These are phyloP conservation scores for Kodamaea sp. DNA, from an alignment of 1,139 yeast species.

Conservation along the genomic window DNA sequence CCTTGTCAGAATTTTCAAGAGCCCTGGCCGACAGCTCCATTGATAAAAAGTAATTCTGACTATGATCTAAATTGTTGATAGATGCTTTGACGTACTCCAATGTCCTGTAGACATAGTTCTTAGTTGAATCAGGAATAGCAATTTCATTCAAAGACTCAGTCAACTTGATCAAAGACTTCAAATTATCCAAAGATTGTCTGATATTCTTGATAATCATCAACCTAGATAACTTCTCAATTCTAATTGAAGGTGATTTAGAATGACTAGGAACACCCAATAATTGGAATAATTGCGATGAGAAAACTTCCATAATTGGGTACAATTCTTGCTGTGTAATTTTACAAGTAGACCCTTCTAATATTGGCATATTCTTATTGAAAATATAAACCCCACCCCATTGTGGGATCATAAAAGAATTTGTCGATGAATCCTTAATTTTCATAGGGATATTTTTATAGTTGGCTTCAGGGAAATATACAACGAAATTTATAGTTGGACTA, in stretches of 20 bases:
- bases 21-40: slow-evolving; percentile 55
- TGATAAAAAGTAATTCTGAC: slow-evolving; percentile 41
- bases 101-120: slow-evolving; percentile 42
- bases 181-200: slow-evolving; percentile 47
- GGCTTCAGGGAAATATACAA: slow-evolving; percentile 56
- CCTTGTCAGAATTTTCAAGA: slow-evolving; percentile 57
- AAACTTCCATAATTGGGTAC: slow-evolving; percentile 58
- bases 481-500: slow-evolving; percentile 67
- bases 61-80: slow-evolving; percentile 12
- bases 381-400: slow-evolving; percentile 83
- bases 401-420: slow-evolving; percentile 76
- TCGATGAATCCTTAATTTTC: slow-evolving; percentile 40
- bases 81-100: slow-evolving; percentile 32
- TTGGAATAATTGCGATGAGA: slow-evolving; percentile 70
- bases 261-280: slow-evolving; percentile 63
- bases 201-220: slow-evolving; percentile 54
- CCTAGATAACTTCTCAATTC: slow-evolving; percentile 68
- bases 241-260: slow-evolving; percentile 53
- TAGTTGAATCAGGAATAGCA: slow-evolving; percentile 73
- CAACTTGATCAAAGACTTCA: slow-evolving; percentile 67
- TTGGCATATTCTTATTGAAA: slow-evolving; percentile 40
- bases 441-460: slow-evolving; percentile 44
- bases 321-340: slow-evolving; percentile 45
- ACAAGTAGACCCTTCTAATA: slow-evolving; percentile 19
- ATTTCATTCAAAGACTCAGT: slow-evolving; percentile 69